These are phyloP conservation scores for Suillus ampliporus DNA, from an alignment of 768 basidiomycete genomes.

Conservation along the genomic window DNA sequence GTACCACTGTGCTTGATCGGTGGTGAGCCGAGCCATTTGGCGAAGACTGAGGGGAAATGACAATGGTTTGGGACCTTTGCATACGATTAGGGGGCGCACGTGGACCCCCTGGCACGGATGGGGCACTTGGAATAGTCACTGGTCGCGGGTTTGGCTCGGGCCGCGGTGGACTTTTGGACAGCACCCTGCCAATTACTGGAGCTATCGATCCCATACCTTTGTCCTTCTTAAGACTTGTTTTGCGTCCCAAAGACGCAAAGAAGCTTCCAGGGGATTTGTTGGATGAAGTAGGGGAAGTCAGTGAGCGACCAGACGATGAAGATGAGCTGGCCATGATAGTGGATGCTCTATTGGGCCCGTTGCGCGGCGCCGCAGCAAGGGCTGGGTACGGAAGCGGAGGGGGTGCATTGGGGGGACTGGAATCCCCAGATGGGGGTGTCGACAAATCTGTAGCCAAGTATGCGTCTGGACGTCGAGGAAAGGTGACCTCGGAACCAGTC, in stretches of 20 bases:
- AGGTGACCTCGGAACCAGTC: constrained; percentile 76
- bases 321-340: constrained; percentile 45
- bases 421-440: constrained; percentile 49
- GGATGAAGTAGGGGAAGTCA: constrained; percentile 45
- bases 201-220: constrained; percentile 28
- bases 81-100: constrained; percentile 69
- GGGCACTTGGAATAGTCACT: constrained; percentile 41
- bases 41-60: constrained; percentile 42
- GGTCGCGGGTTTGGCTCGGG: constrained; percentile 36
- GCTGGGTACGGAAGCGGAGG: constrained; percentile 79
- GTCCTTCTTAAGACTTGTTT: constrained; percentile 59
- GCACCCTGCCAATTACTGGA: constrained; percentile 39
- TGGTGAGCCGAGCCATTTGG: constrained; percentile 24
- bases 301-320: constrained; percentile 53
- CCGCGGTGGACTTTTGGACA: constrained; percentile 44
- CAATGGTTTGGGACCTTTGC: constrained; percentile 71
- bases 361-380: constrained; percentile 48
- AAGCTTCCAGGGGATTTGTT: constrained; percentile 61
- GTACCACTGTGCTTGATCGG: constrained; percentile 37
- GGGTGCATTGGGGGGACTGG: constrained; percentile 57
- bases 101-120: constrained; percentile 75
- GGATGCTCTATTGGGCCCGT: constrained; percentile 34
- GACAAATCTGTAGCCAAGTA: constrained; percentile 78
- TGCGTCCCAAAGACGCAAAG: constrained; percentile 77
- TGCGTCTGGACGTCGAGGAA: constrained; percentile 81